Evolutionary conservation across 2,329 filamentous ascomycete species (phyloP).

Genomic region (Phyllosticta citriasiana): DNA sequence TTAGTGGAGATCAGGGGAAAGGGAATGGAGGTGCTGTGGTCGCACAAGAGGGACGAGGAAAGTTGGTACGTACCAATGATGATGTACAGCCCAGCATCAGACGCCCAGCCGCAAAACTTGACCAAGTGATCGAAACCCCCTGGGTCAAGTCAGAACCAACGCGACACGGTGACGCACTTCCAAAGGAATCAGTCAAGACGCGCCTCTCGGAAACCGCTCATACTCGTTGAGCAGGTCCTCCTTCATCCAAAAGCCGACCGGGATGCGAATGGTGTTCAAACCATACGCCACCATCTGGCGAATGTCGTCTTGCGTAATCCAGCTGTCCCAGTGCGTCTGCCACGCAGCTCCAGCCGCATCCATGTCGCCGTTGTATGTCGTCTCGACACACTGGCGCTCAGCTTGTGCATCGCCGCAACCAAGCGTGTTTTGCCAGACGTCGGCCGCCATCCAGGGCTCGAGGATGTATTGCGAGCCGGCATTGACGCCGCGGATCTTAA

Average conservation of each 20-base stretch:
- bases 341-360: conserved; percentile 38
- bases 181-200: not conserved
- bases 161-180: not conserved
- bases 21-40: too few relatives aligned
- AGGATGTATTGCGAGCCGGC: conserved; percentile 43
- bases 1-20: too few relatives aligned
- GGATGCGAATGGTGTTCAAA: conserved; percentile 45
- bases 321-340: conserved; percentile 41
- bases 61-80: conserved; percentile 30
- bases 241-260: conserved; percentile 47
- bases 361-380: conserved; percentile 11
- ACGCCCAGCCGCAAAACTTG: conserved; percentile 39
- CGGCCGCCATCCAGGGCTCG: conserved; percentile 44
- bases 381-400: conserved; percentile 45
- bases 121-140: conserved; percentile 40
- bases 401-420: conserved; percentile 38
- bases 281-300: conserved; percentile 40
- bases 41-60: too few relatives aligned
- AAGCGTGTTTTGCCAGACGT: conserved; percentile 36
- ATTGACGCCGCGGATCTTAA: conserved; percentile 47
- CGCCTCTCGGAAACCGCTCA: conserved; percentile 40
- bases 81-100: conserved; percentile 41
- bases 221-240: conserved; percentile 38
- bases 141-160: not conserved
- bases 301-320: conserved; percentile 41